Evolutionary conservation across 2,329 filamentous ascomycete species (phyloP), one percentile per base, ranked within the genome.

Genomic region (Ophiostoma sp.): DNA sequence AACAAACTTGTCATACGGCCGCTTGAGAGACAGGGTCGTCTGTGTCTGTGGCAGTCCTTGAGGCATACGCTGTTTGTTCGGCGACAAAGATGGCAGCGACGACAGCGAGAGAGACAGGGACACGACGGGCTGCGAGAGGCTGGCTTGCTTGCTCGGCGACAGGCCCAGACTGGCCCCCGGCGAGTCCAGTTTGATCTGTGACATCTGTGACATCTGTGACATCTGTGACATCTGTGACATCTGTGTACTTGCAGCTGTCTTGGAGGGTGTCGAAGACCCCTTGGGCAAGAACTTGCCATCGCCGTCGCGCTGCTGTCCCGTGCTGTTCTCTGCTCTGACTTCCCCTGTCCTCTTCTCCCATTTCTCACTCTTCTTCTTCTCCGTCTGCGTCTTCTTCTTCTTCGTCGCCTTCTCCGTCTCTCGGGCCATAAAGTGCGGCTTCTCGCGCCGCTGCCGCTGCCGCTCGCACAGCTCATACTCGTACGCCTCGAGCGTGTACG

Each of bases 401-500:
- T 9, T 55, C 7, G 49, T 18, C 7, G n/a, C 18, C 49, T 27
- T 55, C 7, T 60, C 27, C 9, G 11, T 11, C 38, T 36, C 27
- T 52, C 47, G 16, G 52, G 3, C 11, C 27, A 38, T 60, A 11
- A 27, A 52, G 11, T 44, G 49, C 12, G n/a, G 36, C 60, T 45
- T 8, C 52, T 66, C 64, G 45, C 4, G 58, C 67, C 18, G 47
- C 64, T 12, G 63, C 6, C 77, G 74, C n/a, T 83, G 81, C 27
- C 79, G 75, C 36, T 81, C 76, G 65, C 80, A 79, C 14, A 79
- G 76, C 2, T 77, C 74, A 67, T 79, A 81, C 71, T 87, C 85
- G 78, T 82, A 89, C 0, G 85, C 79, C 74, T 89, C 87, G 3
- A 87, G 72, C 9, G 79, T 80, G 11, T 79, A 77, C 1, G 83